phyloP scores from a whole-genome alignment of 495 filamentous ascomycete genomes.

The Penicillium angulare region DNA sequence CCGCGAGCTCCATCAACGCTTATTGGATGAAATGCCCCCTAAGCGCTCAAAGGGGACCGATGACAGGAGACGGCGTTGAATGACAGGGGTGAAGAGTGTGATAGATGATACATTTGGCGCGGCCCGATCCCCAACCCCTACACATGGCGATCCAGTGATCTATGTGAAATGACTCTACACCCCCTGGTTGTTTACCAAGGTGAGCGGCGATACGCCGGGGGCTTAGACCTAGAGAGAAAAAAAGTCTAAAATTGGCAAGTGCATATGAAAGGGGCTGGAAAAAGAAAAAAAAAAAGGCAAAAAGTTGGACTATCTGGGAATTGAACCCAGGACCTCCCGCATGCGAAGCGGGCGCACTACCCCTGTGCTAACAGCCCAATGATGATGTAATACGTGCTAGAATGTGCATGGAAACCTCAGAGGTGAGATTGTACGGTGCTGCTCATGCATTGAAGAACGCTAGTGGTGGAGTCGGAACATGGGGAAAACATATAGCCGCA shows the following conservation, averaged over 20 bases:
- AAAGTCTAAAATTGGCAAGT: background rate
- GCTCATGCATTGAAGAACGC: background rate
- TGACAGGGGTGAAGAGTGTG: no score
- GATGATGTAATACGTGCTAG: slow-evolving; percentile 9
- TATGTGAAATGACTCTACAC: no score
- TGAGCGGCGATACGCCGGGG: background rate
- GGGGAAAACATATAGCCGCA: slow-evolving; percentile 17
- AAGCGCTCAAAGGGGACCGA: no score
- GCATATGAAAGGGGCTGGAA: background rate
- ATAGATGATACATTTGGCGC: no score
- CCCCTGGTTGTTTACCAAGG: no score
- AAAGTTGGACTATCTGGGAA: slow-evolving; percentile 23
- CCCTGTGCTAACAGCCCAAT: slow-evolving; percentile 23
- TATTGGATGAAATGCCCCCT: no score
- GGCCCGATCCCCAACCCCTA: no score
- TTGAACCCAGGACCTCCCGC: slow-evolving; percentile 26
- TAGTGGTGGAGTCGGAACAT: background rate
- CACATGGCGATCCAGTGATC: no score
- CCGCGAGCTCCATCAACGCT: no score
- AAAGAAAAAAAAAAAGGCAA: background rate
- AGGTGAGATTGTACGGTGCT: no score
- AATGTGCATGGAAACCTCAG: no score
- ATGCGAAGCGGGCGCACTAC: slow-evolving; percentile 25
- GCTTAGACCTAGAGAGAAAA: background rate
- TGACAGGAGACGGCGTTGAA: no score